phyloP scores from a whole-genome alignment of 148 eudicot species.

The Diospyros lotus region DNA sequence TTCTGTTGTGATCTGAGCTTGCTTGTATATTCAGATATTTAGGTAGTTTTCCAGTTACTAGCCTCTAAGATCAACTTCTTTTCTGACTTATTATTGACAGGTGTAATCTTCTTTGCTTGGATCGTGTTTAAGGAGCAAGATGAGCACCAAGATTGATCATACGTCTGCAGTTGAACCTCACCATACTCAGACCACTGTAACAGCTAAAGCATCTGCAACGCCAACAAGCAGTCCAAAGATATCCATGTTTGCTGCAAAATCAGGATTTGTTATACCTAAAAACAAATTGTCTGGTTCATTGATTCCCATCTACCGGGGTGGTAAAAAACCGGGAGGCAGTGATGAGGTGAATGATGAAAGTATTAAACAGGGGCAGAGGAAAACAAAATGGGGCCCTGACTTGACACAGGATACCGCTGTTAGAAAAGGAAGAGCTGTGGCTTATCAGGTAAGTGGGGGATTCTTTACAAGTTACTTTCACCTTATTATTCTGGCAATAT shows the following conservation, averaged over 20 bases:
- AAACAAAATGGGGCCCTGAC: conserved; percentile 94
- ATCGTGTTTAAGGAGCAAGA: conserved; percentile 14
- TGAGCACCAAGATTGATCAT: conserved; percentile 47
- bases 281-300: conserved; percentile 93
- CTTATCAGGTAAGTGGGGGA: conserved; percentile 68
- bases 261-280: conserved; percentile 93
- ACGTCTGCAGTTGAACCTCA: conserved; percentile 20
- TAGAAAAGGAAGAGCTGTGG: conserved; percentile 70
- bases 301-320: conserved; percentile 60
- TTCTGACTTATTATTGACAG: too few relatives aligned
- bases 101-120: too few relatives aligned
- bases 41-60: too few relatives aligned
- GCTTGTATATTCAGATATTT: too few relatives aligned
- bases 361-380: conserved; percentile 58
- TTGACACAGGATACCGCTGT: conserved; percentile 70
- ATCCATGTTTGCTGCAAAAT: conserved; percentile 67
- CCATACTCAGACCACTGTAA: conserved; percentile 22
- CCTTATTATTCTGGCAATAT: conserved; percentile 1
- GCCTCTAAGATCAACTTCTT: too few relatives aligned
- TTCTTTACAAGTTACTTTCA: neutral
- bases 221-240: conserved; percentile 45
- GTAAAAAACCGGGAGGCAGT: conserved; percentile 51
- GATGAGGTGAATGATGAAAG: conserved; percentile 49
- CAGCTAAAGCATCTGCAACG: conserved; percentile 36
- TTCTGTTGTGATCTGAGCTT: too few relatives aligned